These are phyloP conservation scores for Suillus subalutaceus DNA, from an alignment of 768 basidiomycete species.

Conservation along the genomic window DNA sequence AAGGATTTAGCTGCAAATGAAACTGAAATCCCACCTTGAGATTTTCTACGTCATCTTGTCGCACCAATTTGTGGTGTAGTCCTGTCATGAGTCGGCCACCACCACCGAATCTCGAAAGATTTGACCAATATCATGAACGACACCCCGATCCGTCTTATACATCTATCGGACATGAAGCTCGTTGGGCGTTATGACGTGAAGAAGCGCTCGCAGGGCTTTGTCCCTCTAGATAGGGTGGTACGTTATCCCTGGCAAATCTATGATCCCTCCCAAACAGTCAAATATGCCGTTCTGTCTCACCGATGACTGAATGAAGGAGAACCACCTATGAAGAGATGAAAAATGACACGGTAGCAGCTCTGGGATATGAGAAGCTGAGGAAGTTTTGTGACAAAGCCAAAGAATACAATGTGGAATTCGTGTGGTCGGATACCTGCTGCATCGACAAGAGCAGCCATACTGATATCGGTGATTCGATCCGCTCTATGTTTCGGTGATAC, in stretches of 20 bases:
- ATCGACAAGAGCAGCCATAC: constrained; percentile 27
- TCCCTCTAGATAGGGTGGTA: not conserved
- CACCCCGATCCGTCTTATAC: not conserved
- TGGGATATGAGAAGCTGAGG: constrained; percentile 21
- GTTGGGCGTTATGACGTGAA: not conserved
- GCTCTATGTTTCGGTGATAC: constrained; percentile 38
- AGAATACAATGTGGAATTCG: constrained; percentile 20
- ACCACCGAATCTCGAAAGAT: not conserved
- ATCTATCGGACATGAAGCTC: not conserved
- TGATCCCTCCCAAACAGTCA: not conserved
- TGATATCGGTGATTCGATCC: constrained; percentile 35
- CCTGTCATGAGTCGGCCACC: not conserved
- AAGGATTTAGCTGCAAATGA: not conserved
- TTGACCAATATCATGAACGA: not conserved
- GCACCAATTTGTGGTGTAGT: not conserved
- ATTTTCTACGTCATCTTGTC: not conserved
- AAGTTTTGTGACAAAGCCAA: constrained; percentile 26
- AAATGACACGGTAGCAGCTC: not conserved
- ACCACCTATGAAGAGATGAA: not conserved
- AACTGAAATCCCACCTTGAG: not conserved
- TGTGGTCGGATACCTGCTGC: constrained; percentile 36
- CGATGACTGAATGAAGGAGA: constrained; percentile 8
- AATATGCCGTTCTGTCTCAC: constrained; percentile 10
- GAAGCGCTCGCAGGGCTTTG: not conserved
- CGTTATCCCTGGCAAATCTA: not conserved